These are phyloP conservation scores for Entonaema liquescens DNA, from an alignment of 495 filamentous ascomycete species.

Conservation along the genomic window DNA sequence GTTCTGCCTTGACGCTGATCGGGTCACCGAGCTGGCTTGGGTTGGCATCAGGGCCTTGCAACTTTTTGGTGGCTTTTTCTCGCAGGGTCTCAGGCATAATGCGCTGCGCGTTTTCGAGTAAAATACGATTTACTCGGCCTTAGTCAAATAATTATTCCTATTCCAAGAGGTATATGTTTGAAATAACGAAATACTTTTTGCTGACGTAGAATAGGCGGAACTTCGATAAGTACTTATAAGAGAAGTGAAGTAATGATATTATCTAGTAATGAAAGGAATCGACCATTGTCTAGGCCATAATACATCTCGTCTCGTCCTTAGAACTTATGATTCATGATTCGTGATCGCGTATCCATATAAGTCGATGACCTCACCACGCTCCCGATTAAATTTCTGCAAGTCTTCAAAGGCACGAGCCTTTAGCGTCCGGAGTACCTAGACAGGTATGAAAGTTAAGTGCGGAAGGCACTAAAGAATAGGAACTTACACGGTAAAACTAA, in stretches of 20 bases:
- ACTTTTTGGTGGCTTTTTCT: conserved; percentile 49
- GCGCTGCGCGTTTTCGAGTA: neutral
- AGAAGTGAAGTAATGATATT: neutral
- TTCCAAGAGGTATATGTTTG: neutral
- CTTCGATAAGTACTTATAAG: neutral
- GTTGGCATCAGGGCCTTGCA: conserved; percentile 51
- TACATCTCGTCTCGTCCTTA: neutral
- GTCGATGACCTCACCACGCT: conserved; percentile 43
- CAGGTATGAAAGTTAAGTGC: neutral
- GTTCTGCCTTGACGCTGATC: conserved; percentile 55
- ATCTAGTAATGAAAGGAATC: neutral
- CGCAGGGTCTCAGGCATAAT: conserved; percentile 46
- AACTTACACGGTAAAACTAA: neutral
- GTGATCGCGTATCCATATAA: conserved; percentile 35
- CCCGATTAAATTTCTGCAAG: neutral
- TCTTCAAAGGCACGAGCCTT: neutral
- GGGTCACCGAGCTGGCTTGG: conserved; percentile 56
- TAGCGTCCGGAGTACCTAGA: neutral
- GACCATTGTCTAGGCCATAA: conserved; percentile 4
- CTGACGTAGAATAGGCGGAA: neutral
- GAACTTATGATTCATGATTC: conserved; percentile 22
- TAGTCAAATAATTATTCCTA: neutral
- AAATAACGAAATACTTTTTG: neutral
- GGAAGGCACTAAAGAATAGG: neutral
- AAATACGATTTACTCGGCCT: neutral